A percentile compares a stretch with the other conserved stretches of the same genome.
These are phyloP conservation scores for Eucalyptus polybractea DNA, from an alignment of 345 rosid species.

Conservation along the genomic window DNA sequence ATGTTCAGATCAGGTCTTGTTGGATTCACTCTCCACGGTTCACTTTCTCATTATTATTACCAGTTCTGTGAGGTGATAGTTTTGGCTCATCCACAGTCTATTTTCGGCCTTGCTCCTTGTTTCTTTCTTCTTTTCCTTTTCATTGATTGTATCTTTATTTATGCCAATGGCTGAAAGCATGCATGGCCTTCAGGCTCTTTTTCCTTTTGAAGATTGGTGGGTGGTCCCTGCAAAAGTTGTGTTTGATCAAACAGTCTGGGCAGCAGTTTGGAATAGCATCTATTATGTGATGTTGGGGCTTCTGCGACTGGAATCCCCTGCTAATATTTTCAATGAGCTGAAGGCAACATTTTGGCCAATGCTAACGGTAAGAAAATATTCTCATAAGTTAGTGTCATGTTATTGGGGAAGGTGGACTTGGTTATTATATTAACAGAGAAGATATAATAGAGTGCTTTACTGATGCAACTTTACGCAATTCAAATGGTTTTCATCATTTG, in stretches of 20 bases:
- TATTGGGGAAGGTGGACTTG: not conserved
- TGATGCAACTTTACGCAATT: not conserved
- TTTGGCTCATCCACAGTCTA: not conserved
- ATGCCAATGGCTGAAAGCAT: not conserved
- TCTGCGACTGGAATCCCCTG: slow-evolving; percentile 62
- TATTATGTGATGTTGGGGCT: slow-evolving; percentile 58
- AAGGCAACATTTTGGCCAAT: slow-evolving; percentile 61
- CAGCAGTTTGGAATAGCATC: slow-evolving; percentile 83
- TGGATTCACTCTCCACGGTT: slow-evolving; percentile 91
- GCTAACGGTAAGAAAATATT: slow-evolving; percentile 45
- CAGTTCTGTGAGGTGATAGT: slow-evolving; percentile 71
- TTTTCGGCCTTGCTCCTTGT: not conserved
- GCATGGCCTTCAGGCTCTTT: slow-evolving; percentile 36
- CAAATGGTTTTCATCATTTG: not conserved
- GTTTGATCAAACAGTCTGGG: slow-evolving; percentile 84
- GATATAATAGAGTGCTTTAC: not conserved
- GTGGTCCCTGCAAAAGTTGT: slow-evolving; percentile 85
- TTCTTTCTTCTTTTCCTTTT: not conserved
- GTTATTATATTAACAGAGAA: not conserved
- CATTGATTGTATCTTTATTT: not conserved
- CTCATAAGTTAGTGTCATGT: not conserved
- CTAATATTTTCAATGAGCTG: slow-evolving; percentile 37
- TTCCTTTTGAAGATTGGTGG: slow-evolving; percentile 90
- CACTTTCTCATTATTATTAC: slow-evolving; percentile 87
- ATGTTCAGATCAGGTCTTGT: slow-evolving; percentile 85